Evolutionary conservation across 768 basidiomycete genomes (phyloP).

Genomic region (Pleurotus citrinopileatus): DNA sequence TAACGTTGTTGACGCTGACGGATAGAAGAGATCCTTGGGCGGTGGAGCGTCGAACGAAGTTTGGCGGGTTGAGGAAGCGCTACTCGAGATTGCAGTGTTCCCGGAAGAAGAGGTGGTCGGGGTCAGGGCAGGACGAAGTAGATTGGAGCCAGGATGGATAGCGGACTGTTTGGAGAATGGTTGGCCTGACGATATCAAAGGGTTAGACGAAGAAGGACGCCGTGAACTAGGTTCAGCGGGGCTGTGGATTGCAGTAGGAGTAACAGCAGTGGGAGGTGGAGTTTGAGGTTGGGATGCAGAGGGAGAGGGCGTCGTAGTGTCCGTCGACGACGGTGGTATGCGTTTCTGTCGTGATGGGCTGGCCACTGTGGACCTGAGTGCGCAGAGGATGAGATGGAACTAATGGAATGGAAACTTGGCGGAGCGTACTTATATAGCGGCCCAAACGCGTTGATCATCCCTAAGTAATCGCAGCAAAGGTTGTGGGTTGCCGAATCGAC

Average conservation of each 20-base stretch:
- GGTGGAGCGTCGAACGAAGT: conserved; percentile 13
- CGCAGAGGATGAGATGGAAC: not conserved
- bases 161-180: not conserved
- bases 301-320: conserved; percentile 13
- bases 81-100: conserved; percentile 11
- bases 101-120: conserved; percentile 17
- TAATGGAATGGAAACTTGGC: not conserved
- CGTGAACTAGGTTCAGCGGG: conserved; percentile 18
- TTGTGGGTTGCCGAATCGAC: conserved; percentile 87
- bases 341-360: conserved; percentile 21
- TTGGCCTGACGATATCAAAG: not conserved
- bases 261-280: conserved; percentile 24
- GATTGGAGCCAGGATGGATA: not conserved
- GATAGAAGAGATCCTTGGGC: conserved; percentile 56
- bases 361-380: conserved; percentile 28
- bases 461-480: conserved; percentile 88
- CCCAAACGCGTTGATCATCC: conserved; percentile 83
- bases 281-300: conserved; percentile 19
- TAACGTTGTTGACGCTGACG: conserved; percentile 58
- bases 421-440: conserved; percentile 73
- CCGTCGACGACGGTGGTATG: conserved; percentile 16
- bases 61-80: conserved; percentile 11
- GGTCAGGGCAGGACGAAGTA: conserved; percentile 7
- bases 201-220: conserved; percentile 2
- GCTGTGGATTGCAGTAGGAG: conserved; percentile 18